Evolutionary conservation across 2,329 filamentous ascomycete genomes (phyloP), one percentile per base, ranked within the genome.

Genomic region (Triangularia setosa): DNA sequence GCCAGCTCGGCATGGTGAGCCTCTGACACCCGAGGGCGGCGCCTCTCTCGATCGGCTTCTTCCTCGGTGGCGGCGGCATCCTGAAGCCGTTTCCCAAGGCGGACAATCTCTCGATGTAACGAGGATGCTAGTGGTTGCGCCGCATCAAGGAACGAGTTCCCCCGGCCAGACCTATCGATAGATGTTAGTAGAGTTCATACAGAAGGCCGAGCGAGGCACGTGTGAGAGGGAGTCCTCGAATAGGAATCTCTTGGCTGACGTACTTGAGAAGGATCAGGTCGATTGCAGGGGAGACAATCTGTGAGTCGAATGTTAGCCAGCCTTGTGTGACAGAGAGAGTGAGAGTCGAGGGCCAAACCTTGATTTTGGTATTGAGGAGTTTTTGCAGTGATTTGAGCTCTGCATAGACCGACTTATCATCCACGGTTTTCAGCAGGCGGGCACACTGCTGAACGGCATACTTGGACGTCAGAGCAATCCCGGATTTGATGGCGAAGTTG

Each of bases 181-280:
- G 16, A 27, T 21, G 54, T 67, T 58, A 65, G 55, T 53, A 24
- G 44, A 2, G 21, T 8, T 53, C 24, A 53, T 25, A 23, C 21
- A 5, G n/a, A 21, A 23, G 44, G 44, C 44, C 18, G n/a, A 21
- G 44, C 25, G 14, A 23, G 61, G 44, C 24, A 48, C 35, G 56
- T 61, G 27, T 7, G 24, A 52, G 33, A 24, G 55, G 18, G 33
- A 64, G 21, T 44, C 24, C 14, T 57, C 11, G 28, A n/a, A 6
- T 28, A 48, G 48, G 21, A 12, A 21, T 60, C 23, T 61, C 63
- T 63, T 59, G 55, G 24, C 54, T 58, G 28, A 68, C 83, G 71
- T 75, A 91, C 88, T 95, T 95, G 71, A 97, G 84, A 75, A 97
- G 92, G 71, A 97, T 92, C 81, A 97, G 88, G 74, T 97, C 92